Percentiles rank a stretch among this genome's conserved stretches.
These are phyloP conservation scores for Pleoardoris graminearum DNA, from an alignment of 2,329 filamentous ascomycete genomes.

Conservation along the genomic window DNA sequence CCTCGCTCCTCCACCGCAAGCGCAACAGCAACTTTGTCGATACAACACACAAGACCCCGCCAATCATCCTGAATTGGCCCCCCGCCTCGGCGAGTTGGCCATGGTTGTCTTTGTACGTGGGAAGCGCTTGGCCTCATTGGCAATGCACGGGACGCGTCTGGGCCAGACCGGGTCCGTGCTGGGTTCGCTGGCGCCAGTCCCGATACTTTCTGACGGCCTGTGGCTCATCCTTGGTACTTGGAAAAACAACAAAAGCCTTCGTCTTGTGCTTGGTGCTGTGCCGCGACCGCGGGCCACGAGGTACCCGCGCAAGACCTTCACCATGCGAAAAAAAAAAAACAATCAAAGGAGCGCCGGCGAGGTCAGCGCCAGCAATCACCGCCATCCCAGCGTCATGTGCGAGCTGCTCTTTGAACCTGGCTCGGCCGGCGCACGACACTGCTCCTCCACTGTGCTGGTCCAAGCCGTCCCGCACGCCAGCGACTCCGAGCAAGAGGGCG, in stretches of 20 bases:
- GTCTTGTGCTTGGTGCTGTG: slow-evolving; percentile 24
- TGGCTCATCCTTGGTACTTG: slow-evolving; percentile 40
- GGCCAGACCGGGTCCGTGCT: slow-evolving; percentile 44
- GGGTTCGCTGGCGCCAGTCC: slow-evolving; percentile 42
- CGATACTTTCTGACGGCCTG: slow-evolving; percentile 32
- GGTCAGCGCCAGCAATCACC: slow-evolving; percentile 13
- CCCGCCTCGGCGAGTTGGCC: slow-evolving; percentile 19
- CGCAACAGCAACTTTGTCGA: background rate
- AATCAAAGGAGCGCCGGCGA: slow-evolving; percentile 18
- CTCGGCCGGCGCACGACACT: slow-evolving; percentile 44
- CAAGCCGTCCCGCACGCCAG: slow-evolving; percentile 47
- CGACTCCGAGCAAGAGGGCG: slow-evolving; percentile 38
- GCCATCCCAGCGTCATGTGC: slow-evolving; percentile 1
- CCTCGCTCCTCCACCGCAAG: background rate
- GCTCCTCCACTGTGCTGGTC: slow-evolving; percentile 42
- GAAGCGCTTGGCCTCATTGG: slow-evolving; percentile 35
- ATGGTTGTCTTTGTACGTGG: slow-evolving; percentile 22
- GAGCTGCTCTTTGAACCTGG: slow-evolving; percentile 13
- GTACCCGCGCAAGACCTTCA: slow-evolving; percentile 20
- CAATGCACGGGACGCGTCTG: slow-evolving; percentile 26
- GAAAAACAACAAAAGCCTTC: slow-evolving; percentile 26
- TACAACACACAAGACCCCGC: background rate
- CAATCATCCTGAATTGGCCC: background rate
- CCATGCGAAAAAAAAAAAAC: background rate
- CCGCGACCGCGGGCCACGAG: slow-evolving; percentile 39